Base-by-base conservation (phyloP, 495 filamentous ascomycete species). In the Aspergillus egyptiacus region DNA sequence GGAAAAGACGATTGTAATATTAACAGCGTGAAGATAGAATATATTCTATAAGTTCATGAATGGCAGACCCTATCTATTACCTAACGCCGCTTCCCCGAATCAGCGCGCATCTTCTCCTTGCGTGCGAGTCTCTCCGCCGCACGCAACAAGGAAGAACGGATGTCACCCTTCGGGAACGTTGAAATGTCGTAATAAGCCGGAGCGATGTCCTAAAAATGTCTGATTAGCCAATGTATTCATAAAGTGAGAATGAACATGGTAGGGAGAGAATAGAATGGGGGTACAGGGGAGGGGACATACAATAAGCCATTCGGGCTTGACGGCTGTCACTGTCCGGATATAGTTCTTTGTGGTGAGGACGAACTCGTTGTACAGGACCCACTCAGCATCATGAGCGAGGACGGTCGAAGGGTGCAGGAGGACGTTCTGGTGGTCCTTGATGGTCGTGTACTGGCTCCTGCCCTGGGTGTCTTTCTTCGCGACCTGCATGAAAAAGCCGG, bases 401-500 rank as follows among this genome's bases (percentile, higher is more conserved):
- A 91, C 87, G 3, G 89, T 95, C 52, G 86, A 89, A 6, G 93
- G 93, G 68, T 99, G 93, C 32, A 99, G 74, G 49, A 96, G 78
- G 35, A 99, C 93, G 43, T 78, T 85, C 72, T 89, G 78, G 56
- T 97, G 83, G 58, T 97, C 94, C 69, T 97, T 97, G 55, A 99
- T 83, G 6, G 93, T 99, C 45, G 82, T 78, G 70, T 99, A 99
- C 50, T 68, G 65, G 28, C 78, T 79, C 77, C 95, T 96, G 54
- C 81, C 81, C 35, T 67, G 75, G 28, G 72, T 68, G 49, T 95
- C 87, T 56, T 83, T 86, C 80, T 90, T 96, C 32, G 93, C 93
- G n/a, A 97, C 86, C 61, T 99, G 94, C 93, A 99, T 99, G 75
- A 99, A 99, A 74, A 97, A 99, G 17, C 93, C 93, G 2, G 89